These are phyloP conservation scores for Psilocybe sp. DNA, from an alignment of 768 basidiomycete genomes.

Conservation along the genomic window DNA sequence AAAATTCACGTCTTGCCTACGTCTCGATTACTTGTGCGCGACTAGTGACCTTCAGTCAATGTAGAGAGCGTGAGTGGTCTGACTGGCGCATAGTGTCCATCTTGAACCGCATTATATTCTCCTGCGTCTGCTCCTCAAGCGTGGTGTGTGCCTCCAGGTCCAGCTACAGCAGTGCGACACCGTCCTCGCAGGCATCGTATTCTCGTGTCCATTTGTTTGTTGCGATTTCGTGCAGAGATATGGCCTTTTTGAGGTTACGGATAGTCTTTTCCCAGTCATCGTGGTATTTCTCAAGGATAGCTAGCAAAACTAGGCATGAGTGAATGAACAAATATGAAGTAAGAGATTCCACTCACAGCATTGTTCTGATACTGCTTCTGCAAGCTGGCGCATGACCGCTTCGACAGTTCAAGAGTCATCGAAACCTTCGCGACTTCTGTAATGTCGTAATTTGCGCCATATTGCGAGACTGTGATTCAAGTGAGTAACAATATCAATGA, in stretches of 20 bases:
- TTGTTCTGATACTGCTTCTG: slow-evolving; percentile 89
- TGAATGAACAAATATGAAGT: not conserved
- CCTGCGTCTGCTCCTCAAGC: slow-evolving; percentile 91
- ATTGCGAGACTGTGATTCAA: slow-evolving; percentile 51
- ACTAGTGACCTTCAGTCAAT: slow-evolving; percentile 66
- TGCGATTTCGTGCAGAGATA: slow-evolving; percentile 63
- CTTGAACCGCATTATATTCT: slow-evolving; percentile 89
- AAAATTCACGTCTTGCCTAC: slow-evolving; percentile 40
- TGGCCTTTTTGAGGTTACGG: slow-evolving; percentile 57
- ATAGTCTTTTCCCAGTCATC: slow-evolving; percentile 74
- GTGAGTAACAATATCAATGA: not conserved
- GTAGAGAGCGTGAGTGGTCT: too few relatives aligned
- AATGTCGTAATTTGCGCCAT: slow-evolving; percentile 62
- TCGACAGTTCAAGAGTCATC: slow-evolving; percentile 70
- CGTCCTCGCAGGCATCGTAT: slow-evolving; percentile 68
- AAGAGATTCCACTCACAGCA: slow-evolving; percentile 48
- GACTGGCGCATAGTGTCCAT: slow-evolving; percentile 84
- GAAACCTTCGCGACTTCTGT: slow-evolving; percentile 82
- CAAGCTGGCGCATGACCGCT: slow-evolving; percentile 68
- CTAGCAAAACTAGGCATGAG: slow-evolving; percentile 34
- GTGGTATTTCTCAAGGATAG: slow-evolving; percentile 76
- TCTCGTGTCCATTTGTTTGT: slow-evolving; percentile 62
- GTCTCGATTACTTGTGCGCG: slow-evolving; percentile 49
- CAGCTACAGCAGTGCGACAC: slow-evolving; percentile 63
- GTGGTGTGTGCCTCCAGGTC: slow-evolving; percentile 74